Base-by-base conservation (phyloP, 2,329 filamentous ascomycete genomes). In the Pseudopyricularia cyperi region DNA sequence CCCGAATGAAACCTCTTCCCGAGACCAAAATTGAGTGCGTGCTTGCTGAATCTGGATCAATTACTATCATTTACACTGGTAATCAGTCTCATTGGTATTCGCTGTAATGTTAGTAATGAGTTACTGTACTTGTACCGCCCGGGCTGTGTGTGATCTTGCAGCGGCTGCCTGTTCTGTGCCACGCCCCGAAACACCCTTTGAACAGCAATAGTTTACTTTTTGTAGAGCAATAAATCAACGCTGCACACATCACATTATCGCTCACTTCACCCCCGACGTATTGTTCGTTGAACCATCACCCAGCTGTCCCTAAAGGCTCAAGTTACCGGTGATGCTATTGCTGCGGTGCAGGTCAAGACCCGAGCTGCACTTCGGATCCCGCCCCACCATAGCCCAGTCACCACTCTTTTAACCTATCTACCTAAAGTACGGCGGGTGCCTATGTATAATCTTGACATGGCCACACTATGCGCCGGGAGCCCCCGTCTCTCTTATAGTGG, bases 341-440 rank as follows among this genome's bases (percentile, higher is more conserved):
- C 37, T 42, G 22, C 17, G 37, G 14, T 12, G 17, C 3, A 49
- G 32, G 39, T 4, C 19, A 6, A 35, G 30, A 49, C 32, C 32
- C 47, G 47, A 17, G 32, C 47, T 49, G 47, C 47, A 35, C 47
- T 49, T 34, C 47, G 47, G 19, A 34, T 35, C 47, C 19, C 17
- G 33, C 19, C 32, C 15, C 30, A n/a, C 9, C 17, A 35, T 35
- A 32, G 6, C n/a, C 30, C 47, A 49, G 33, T 32, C n/a, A 22
- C 33, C 47, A 17, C 33, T 32, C 47, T n/a, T n/a, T 33, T 19
- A 35, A 24, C 15, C 11, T 26, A 49, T n/a, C 37, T 42, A 42
- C 37, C 17, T 42, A 42, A 42, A 42, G 17, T 9, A 42, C 22
- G 37, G n/a, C n/a, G n/a, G n/a, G n/a, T n/a, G n/a, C n/a, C n/a